These are phyloP conservation scores for Neopestalotiopsis rosae DNA, from an alignment of 2,329 filamentous ascomycete genomes.

Conservation along the genomic window DNA sequence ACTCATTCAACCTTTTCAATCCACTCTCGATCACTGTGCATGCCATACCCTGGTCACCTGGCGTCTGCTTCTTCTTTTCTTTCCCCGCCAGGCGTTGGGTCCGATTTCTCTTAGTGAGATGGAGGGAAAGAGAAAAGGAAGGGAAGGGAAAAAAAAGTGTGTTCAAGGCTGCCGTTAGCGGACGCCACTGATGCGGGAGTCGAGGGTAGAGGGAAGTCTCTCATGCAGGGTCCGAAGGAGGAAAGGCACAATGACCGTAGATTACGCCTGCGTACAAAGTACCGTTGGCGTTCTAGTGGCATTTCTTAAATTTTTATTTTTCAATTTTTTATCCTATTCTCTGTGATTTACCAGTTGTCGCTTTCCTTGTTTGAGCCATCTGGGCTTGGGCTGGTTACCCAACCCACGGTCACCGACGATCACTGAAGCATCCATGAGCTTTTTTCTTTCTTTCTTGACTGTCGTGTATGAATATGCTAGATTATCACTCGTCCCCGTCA, in stretches of 20 bases:
- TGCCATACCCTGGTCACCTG: neutral
- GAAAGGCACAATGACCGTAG: conserved; percentile 19
- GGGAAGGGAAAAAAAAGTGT: conserved; percentile 2
- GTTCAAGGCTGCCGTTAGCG: conserved; percentile 30
- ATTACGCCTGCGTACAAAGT: conserved; percentile 7
- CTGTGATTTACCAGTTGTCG: neutral
- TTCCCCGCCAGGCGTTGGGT: neutral
- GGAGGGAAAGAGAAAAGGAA: neutral
- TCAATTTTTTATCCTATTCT: neutral
- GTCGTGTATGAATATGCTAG: neutral
- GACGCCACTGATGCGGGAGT: conserved; percentile 42
- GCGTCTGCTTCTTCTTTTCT: neutral
- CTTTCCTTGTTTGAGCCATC: neutral
- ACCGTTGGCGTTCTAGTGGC: conserved; percentile 2
- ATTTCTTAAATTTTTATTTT: neutral
- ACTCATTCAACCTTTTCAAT: neutral
- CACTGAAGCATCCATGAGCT: neutral
- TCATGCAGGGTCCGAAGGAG: conserved; percentile 40
- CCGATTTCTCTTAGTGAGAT: neutral
- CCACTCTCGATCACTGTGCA: conserved; percentile 4
- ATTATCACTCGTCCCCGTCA: conserved; percentile 6
- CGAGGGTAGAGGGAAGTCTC: conserved; percentile 29
- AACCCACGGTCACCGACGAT: conserved; percentile 11
- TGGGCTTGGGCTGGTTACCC: conserved; percentile 4
- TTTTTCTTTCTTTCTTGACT: neutral